These are phyloP conservation scores for Kuraishia molischiana DNA, from an alignment of 805 yeast species.

Conservation along the genomic window DNA sequence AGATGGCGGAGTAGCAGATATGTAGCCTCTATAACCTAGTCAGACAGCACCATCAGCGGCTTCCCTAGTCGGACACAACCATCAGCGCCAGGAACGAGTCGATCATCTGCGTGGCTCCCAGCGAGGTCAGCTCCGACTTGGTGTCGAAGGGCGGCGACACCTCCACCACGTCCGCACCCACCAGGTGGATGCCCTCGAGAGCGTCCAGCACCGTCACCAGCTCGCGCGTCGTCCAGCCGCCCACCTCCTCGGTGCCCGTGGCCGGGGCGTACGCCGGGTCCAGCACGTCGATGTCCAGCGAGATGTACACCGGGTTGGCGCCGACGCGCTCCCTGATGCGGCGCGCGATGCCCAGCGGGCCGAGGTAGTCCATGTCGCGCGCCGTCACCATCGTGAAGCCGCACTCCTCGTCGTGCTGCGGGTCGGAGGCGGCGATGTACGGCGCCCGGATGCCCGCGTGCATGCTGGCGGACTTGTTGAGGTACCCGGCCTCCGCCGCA, in stretches of 20 bases:
- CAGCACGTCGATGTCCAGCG: constrained; percentile 50
- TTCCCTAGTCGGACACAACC: constrained; percentile 19
- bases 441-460: constrained; percentile 67
- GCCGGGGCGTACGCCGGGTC: constrained; percentile 74
- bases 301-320: constrained; percentile 29
- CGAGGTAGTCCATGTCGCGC: constrained; percentile 33
- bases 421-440: constrained; percentile 24
- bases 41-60: neutral
- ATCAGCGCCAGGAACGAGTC: constrained; percentile 38
- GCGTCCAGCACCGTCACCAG: constrained; percentile 49
- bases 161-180: constrained; percentile 75
- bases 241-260: constrained; percentile 72
- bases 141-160: constrained; percentile 59
- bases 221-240: constrained; percentile 66
- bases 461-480: constrained; percentile 34
- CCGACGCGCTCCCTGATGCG: constrained; percentile 26
- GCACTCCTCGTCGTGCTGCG: constrained; percentile 35
- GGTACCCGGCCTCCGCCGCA: constrained; percentile 58
- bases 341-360: constrained; percentile 25
- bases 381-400: constrained; percentile 38
- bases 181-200: constrained; percentile 46
- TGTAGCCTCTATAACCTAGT: too few species aligned
- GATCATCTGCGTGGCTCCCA: constrained; percentile 57
- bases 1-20: too few species aligned
- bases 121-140: constrained; percentile 48